Base-by-base conservation (phyloP, 306 rosid genomes). In the Rosa multiflora region DNA sequence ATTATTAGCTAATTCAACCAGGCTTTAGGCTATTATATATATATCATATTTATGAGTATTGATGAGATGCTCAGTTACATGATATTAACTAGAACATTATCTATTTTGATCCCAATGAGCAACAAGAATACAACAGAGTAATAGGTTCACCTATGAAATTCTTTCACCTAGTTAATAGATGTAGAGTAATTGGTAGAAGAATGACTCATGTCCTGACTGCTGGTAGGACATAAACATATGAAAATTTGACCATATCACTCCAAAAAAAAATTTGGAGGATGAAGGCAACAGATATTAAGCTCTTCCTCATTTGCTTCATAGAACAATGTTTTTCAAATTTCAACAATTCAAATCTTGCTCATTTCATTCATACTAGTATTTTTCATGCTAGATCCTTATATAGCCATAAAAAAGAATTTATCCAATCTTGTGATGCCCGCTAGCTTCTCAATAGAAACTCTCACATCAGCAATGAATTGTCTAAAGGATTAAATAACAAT, bases 1-100 rank as follows among this genome's bases (percentile, higher is more conserved):
- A 83, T 46, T 70, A 64, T 79, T 79, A 88, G 89, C 81, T 80
- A 64, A 73, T 71, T 76, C 74, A 77, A 83, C 79, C 83, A 81
- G 70, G 73, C 56, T 75, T 73, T 55, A 74, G 59, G 56, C 74
- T 85, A 67, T 78, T 72, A 42, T 29, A 44, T 26, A 43, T 26
- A 44, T 59, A 44, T 23, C 37, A 32, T 32, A 32, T 26, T 26
- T 59, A 44, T 23, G 39, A 64, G 70, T 64, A 58, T 23, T 43
- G 55, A 58, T 59, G 47, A 40, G 21, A 58, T 74, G 55, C 78
- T 75, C 62, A 42, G 69, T 46, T 59, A 23, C 42, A 40, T 74
- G 48, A 75, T 56, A 43, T 58, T 59, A 23, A 26, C 67, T 11
- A 39, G 20, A 43, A 43, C 44, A 75, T 1, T 43, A 14, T 75